phyloP scores from a whole-genome alignment of 2,329 filamentous ascomycete genomes.

The Aspergillus pseudotamarii region DNA sequence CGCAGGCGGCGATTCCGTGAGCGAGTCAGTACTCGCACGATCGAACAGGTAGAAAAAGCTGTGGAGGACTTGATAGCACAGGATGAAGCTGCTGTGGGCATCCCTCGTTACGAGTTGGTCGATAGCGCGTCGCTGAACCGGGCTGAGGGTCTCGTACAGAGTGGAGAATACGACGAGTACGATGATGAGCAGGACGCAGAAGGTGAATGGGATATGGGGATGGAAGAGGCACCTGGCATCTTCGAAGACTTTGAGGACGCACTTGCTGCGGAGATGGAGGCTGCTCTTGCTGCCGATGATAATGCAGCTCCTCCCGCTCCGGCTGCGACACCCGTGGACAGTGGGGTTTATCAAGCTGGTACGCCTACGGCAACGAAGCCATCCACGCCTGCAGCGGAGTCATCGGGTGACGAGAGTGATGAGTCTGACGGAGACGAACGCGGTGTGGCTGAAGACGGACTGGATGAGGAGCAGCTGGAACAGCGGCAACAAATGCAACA shows the following conservation, averaged over 20 bases:
- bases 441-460: constrained; percentile 37
- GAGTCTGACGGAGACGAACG: constrained; percentile 40
- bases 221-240: constrained; percentile 34
- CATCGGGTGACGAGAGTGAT: constrained; percentile 47
- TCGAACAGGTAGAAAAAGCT: constrained; percentile 79
- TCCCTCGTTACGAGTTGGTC: constrained; percentile 66
- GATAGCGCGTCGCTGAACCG: constrained; percentile 55
- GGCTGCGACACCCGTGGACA: constrained; percentile 18
- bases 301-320: constrained; percentile 19
- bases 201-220: constrained; percentile 50
- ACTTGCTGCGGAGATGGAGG: constrained; percentile 49
- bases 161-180: constrained; percentile 48
- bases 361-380: constrained; percentile 38
- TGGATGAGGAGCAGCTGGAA: constrained; percentile 49
- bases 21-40: constrained; percentile 78
- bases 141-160: constrained; percentile 46
- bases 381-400: constrained; percentile 38
- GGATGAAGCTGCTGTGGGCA: constrained; percentile 63
- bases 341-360: constrained; percentile 30
- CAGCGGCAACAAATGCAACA: constrained; percentile 46
- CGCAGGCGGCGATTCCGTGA: constrained; percentile 82
- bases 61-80: constrained; percentile 73
- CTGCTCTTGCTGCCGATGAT: constrained; percentile 41
- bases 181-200: constrained; percentile 54
- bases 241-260: constrained; percentile 44